Percentiles rank a stretch among this genome's conserved stretches.
phyloP scores from a whole-genome alignment of 1,139 yeast species.

The Suhomyces maxii region DNA sequence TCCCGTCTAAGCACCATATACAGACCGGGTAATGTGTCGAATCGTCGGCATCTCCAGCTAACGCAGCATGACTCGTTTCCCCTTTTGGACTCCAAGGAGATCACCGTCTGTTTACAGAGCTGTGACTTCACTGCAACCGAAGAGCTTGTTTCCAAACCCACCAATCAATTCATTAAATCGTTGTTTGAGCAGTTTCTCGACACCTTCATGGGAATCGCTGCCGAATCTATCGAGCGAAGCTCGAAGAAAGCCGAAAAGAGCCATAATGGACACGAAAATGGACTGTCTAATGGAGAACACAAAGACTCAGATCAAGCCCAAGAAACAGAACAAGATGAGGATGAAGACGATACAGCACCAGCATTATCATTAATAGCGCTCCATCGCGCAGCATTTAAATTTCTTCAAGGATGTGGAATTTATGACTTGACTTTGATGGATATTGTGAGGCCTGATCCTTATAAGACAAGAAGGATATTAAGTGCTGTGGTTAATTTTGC shows the following conservation, averaged over 20 bases:
- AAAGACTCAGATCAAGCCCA: background rate
- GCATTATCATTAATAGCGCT: conserved; percentile 44
- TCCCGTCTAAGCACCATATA: conserved; percentile 29
- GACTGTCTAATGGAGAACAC: conserved; percentile 2
- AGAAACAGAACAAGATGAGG: conserved; percentile 16
- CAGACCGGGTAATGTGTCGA: conserved; percentile 20
- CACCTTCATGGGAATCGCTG: conserved; percentile 53
- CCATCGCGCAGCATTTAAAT: conserved; percentile 59
- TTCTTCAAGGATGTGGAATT: conserved; percentile 73
- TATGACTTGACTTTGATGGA: conserved; percentile 76
- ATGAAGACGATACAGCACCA: conserved; percentile 33
- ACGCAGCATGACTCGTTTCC: conserved; percentile 54
- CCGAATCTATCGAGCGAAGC: conserved; percentile 15
- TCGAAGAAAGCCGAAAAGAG: conserved; percentile 2
- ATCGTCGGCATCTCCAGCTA: conserved; percentile 20
- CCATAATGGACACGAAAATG: conserved; percentile 5
- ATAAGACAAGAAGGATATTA: conserved; percentile 60
- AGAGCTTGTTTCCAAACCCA: conserved; percentile 64
- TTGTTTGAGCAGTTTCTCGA: conserved; percentile 73
- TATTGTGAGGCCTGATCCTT: conserved; percentile 63
- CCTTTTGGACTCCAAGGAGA: conserved; percentile 61
- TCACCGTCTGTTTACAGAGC: conserved; percentile 59
- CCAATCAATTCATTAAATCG: conserved; percentile 58
- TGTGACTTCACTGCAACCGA: conserved; percentile 66
- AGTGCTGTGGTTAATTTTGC: conserved; percentile 89